These are phyloP conservation scores for Emmonsiellopsis sp. DNA, from an alignment of 2,329 filamentous ascomycete species.

Conservation along the genomic window DNA sequence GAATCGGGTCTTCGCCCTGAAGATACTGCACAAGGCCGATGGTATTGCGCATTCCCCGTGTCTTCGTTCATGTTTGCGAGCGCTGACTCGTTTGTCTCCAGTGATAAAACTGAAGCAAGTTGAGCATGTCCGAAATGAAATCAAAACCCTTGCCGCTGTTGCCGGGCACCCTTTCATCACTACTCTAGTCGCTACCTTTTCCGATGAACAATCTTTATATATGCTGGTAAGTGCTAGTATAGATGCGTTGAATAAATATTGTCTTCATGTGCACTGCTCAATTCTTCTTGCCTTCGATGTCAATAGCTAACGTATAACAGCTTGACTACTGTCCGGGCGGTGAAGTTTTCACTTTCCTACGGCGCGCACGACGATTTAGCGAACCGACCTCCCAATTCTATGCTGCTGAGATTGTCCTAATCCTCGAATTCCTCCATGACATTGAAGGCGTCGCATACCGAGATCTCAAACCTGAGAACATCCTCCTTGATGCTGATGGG, in stretches of 20 bases:
- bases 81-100: slow-evolving; percentile 13
- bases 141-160: slow-evolving; percentile 52
- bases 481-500: slow-evolving; percentile 54
- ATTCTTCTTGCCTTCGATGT: not conserved
- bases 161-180: slow-evolving; percentile 59
- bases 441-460: slow-evolving; percentile 56
- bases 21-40: slow-evolving; percentile 42
- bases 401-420: slow-evolving; percentile 56
- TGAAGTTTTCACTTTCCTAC: slow-evolving; percentile 57
- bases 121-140: slow-evolving; percentile 59
- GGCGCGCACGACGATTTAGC: slow-evolving; percentile 53
- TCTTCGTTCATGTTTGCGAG: slow-evolving; percentile 7
- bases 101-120: slow-evolving; percentile 56
- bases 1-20: slow-evolving; percentile 38
- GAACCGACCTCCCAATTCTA: slow-evolving; percentile 56
- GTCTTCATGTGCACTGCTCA: not conserved
- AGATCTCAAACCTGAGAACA: slow-evolving; percentile 59
- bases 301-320: slow-evolving; percentile 24
- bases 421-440: slow-evolving; percentile 56
- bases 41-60: slow-evolving; percentile 22
- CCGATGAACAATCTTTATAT: slow-evolving; percentile 50
- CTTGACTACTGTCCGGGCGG: slow-evolving; percentile 60
- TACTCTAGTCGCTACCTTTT: slow-evolving; percentile 54
- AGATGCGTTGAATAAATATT: not conserved
- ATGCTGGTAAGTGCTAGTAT: slow-evolving; percentile 35